Percentiles rank a stretch among this genome's conserved stretches.
Conservation (phyloP, 495 filamentous ascomycete species). For the Xylaria curta region DNA sequence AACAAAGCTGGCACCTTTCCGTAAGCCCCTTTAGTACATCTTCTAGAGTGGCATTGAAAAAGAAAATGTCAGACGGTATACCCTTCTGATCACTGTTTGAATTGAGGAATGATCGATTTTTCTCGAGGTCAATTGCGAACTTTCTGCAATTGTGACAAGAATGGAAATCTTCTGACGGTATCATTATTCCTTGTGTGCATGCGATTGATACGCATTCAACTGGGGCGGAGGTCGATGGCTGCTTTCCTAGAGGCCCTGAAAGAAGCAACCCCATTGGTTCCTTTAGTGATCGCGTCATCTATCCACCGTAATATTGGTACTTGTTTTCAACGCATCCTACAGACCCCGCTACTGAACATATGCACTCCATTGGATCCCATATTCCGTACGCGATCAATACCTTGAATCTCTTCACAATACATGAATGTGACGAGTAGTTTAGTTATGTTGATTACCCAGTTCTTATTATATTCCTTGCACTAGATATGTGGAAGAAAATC, state of each 20-base stretch:
- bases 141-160: neutral
- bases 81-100: neutral
- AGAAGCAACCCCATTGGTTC: neutral
- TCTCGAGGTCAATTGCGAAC: neutral
- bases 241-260: neutral
- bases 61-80: neutral
- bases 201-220: neutral
- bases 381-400: neutral
- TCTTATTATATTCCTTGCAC: no score
- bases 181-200: neutral
- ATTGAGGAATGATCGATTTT: neutral
- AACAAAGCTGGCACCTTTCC: neutral
- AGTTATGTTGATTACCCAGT: no score
- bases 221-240: neutral
- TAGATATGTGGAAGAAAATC: no score
- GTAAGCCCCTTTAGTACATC: neutral
- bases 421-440: no score
- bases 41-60: neutral
- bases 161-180: neutral
- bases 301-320: no score
- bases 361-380: neutral
- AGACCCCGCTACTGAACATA: neutral
- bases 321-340: no score
- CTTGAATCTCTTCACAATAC: no score
- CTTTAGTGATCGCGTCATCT: no score